Conservation (phyloP, 257 asterid species). For the Solanum chmielewskii region DNA sequence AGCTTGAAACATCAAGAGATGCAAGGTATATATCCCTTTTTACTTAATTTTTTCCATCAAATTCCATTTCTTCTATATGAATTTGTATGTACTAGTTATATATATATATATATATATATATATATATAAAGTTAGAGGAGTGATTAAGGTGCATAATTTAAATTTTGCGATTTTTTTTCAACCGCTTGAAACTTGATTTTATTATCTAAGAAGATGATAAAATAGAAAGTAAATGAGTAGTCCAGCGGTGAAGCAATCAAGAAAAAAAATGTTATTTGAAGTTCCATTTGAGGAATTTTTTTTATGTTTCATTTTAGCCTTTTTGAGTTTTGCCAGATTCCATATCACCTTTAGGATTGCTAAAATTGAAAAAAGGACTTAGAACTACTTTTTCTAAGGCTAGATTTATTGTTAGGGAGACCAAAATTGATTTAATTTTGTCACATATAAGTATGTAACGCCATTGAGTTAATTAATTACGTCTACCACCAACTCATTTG, state of each 20-base stretch:
- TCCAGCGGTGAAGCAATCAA: not conserved
- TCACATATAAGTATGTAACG: not conserved
- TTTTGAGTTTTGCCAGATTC: not conserved
- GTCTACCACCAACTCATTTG: not conserved
- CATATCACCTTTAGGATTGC: not conserved
- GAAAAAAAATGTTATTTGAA: not conserved
- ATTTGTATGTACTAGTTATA: not conserved
- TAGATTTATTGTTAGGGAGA: not conserved
- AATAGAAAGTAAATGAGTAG: not conserved
- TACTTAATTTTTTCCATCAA: not conserved
- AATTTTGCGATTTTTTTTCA: not conserved
- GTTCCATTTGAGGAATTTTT: not conserved
- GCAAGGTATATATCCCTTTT: conserved; percentile 28
- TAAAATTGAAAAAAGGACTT: not conserved
- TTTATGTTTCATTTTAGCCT: not conserved
- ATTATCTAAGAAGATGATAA: not conserved
- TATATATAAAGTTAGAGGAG: no score
- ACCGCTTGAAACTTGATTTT: not conserved
- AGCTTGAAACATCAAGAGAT: conserved; percentile 55
- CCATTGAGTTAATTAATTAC: not conserved
- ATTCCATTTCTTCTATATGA: not conserved
- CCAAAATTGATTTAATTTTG: not conserved
- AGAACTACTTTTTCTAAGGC: not conserved
- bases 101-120: no score
- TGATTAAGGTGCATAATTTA: not conserved